Evolutionary conservation across 108 stramenopile species (phyloP).

Genomic region (Cyclostephanos tholiformis): DNA sequence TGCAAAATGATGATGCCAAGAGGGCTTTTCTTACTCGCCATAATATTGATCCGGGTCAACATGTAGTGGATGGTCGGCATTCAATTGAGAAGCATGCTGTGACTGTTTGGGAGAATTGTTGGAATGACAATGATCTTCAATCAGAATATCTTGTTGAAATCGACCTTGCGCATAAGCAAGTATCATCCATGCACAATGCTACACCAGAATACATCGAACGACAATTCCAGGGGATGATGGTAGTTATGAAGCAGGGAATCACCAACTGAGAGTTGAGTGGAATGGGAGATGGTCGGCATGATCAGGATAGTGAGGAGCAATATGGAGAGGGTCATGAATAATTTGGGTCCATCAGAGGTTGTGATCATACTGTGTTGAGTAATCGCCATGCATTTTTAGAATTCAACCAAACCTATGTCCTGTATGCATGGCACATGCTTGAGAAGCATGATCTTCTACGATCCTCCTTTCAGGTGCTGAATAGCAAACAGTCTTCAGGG

Average conservation of each 20-base stretch:
- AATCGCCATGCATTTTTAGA: conserved; percentile 4
- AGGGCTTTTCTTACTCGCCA: background rate
- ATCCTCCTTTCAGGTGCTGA: background rate
- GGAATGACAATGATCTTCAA: background rate
- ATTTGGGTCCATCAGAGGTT: background rate
- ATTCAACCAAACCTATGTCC: background rate
- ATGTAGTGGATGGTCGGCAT: background rate
- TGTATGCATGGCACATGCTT: conserved; percentile 8
- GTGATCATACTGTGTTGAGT: background rate
- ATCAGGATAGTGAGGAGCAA: conserved; percentile 20
- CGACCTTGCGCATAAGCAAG: background rate
- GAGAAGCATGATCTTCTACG: background rate
- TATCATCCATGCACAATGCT: background rate
- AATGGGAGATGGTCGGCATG: conserved; percentile 8
- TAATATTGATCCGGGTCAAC: background rate
- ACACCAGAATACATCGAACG: background rate
- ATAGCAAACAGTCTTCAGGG: background rate
- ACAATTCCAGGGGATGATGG: background rate
- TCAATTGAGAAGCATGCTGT: background rate
- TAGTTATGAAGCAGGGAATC: background rate
- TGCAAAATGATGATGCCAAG: background rate
- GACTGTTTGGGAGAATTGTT: background rate
- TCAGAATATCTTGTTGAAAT: background rate
- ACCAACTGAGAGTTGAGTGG: conserved; percentile 13
- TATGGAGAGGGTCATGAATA: background rate